Evolutionary conservation across 164 flowering plant species (phyloP).

Genomic region (Tinospora cordifolia): DNA sequence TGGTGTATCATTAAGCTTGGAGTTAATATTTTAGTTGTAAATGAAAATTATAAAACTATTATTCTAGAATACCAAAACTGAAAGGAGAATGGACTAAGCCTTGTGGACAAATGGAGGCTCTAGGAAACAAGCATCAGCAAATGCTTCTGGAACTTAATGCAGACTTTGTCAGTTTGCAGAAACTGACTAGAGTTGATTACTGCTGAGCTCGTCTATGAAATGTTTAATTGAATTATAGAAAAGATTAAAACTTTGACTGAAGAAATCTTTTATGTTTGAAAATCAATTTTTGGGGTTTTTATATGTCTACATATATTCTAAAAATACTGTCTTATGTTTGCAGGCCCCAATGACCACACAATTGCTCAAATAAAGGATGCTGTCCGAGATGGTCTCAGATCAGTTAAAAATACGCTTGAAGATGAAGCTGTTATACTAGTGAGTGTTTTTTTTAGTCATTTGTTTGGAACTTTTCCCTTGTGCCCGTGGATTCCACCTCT

Average conservation of each 20-base stretch:
- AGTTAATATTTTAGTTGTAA: too few relatives aligned
- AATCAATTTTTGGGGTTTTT: background rate
- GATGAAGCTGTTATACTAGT: slow-evolving; percentile 84
- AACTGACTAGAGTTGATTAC: background rate
- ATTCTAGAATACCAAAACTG: too few relatives aligned
- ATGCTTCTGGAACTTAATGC: too few relatives aligned
- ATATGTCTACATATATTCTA: too few relatives aligned
- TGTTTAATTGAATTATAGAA: background rate
- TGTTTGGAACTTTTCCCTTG: background rate
- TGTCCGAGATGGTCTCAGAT: slow-evolving; percentile 90
- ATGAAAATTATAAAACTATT: too few relatives aligned
- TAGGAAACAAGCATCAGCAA: too few relatives aligned
- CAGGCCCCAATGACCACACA: slow-evolving; percentile 98
- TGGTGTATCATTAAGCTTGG: too few relatives aligned
- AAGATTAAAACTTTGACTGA: background rate
- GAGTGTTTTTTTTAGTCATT: slow-evolving; percentile 14
- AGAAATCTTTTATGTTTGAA: background rate
- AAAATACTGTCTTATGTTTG: slow-evolving; percentile 7
- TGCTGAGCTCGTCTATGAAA: background rate
- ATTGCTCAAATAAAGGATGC: slow-evolving; percentile 99
- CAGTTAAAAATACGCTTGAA: slow-evolving; percentile 93
- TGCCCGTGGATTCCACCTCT: too few relatives aligned
- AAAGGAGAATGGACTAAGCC: too few relatives aligned
- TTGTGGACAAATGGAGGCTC: too few relatives aligned
- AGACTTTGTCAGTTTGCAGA: too few relatives aligned